Evolutionary conservation across 495 filamentous ascomycete genomes (phyloP).

Genomic region (Choiromyces venosus): DNA sequence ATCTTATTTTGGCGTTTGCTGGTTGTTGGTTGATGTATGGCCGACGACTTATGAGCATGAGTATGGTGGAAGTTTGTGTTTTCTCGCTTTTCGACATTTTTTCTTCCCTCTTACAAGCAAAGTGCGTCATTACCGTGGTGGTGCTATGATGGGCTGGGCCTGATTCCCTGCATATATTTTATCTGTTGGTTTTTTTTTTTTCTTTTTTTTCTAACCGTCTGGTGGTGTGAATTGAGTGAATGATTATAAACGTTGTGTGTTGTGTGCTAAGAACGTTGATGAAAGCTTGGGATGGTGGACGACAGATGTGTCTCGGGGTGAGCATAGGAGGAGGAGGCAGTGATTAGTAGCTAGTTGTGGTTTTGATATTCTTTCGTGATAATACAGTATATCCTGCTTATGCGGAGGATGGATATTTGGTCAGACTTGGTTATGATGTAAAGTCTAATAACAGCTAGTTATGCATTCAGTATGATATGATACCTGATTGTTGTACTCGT

Average conservation of each 20-base stretch:
- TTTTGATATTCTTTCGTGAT: background rate
- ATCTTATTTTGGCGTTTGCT: background rate
- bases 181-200: background rate
- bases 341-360: background rate
- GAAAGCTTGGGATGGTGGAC: background rate
- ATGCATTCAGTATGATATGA: background rate
- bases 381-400: background rate
- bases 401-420: no score
- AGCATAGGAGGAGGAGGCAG: background rate
- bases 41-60: background rate
- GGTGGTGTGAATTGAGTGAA: background rate
- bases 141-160: background rate
- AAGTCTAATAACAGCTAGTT: background rate
- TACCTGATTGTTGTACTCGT: background rate
- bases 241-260: background rate
- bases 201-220: background rate
- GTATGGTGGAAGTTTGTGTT: background rate
- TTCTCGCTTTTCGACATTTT: background rate
- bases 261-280: background rate
- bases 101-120: background rate
- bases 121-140: background rate
- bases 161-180: background rate
- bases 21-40: background rate
- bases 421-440: no score
- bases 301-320: background rate